These are phyloP conservation scores for Fusarium proliferatum DNA, from an alignment of 2,329 filamentous ascomycete species.

Conservation along the genomic window DNA sequence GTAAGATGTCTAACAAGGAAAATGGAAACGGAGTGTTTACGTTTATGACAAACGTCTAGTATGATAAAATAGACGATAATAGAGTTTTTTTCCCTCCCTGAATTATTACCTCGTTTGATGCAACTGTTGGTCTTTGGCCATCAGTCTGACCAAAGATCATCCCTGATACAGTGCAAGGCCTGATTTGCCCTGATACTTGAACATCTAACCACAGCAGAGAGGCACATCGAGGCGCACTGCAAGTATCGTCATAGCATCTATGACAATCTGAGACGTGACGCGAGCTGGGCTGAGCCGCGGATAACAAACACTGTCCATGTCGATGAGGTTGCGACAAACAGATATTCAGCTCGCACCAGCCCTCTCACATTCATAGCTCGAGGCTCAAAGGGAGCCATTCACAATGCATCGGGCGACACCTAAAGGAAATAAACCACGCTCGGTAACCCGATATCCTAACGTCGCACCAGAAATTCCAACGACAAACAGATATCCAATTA, in stretches of 20 bases:
- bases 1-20: background rate
- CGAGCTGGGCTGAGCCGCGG: too few species aligned
- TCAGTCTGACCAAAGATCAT: too few species aligned
- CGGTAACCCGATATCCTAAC: too few species aligned
- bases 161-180: too few species aligned
- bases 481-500: too few species aligned
- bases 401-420: rapidly evolving
- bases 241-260: background rate
- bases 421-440: background rate
- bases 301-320: background rate
- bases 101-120: rapidly evolving
- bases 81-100: background rate
- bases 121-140: too few species aligned
- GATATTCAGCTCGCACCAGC: background rate
- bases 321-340: background rate
- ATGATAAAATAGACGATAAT: constrained; percentile 10
- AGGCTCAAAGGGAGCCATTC: background rate
- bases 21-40: background rate
- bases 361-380: background rate
- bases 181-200: too few species aligned
- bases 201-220: too few species aligned
- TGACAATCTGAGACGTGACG: background rate
- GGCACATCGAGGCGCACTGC: background rate
- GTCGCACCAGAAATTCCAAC: too few species aligned
- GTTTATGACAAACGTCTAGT: background rate